phyloP scores from a whole-genome alignment of 371 early-diverging fungal genomes.

The Saksenaea oblongispora region DNA sequence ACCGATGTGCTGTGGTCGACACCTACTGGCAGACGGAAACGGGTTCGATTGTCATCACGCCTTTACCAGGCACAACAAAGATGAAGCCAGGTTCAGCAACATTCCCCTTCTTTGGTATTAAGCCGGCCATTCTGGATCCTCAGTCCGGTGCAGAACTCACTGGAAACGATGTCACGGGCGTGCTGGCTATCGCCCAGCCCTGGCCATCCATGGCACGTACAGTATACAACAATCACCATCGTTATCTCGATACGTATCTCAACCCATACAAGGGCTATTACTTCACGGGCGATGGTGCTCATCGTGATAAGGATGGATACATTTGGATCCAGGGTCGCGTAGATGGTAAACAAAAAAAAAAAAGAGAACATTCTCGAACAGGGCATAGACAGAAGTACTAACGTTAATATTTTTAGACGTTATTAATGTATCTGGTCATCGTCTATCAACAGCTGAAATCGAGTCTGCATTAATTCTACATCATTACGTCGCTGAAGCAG shows the following conservation, averaged over 20 bases:
- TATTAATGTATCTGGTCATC: constrained; percentile 98
- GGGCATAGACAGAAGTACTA: neutral
- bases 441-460: constrained; percentile 95
- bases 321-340: constrained; percentile 95
- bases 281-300: constrained; percentile 91
- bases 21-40: constrained; percentile 98
- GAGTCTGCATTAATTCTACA: constrained; percentile 87
- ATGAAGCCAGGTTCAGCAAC: constrained; percentile 97
- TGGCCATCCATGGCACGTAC: constrained; percentile 98
- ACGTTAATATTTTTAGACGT: constrained; percentile 62
- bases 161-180: constrained; percentile 89
- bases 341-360: constrained; percentile 54
- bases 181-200: constrained; percentile 83
- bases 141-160: constrained; percentile 69
- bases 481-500: constrained; percentile 90
- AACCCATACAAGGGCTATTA: constrained; percentile 84
- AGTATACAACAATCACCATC: constrained; percentile 86
- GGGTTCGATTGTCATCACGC: constrained; percentile 92
- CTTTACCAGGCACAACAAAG: constrained; percentile 83
- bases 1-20: constrained; percentile 92
- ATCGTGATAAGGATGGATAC: constrained; percentile 91
- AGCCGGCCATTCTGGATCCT: constrained; percentile 84
- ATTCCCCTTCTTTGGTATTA: constrained; percentile 96
- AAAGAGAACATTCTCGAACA: neutral
- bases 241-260: constrained; percentile 92